Conservation (phyloP, 2,329 filamentous ascomycete genomes). For the Penicillium expansum region DNA sequence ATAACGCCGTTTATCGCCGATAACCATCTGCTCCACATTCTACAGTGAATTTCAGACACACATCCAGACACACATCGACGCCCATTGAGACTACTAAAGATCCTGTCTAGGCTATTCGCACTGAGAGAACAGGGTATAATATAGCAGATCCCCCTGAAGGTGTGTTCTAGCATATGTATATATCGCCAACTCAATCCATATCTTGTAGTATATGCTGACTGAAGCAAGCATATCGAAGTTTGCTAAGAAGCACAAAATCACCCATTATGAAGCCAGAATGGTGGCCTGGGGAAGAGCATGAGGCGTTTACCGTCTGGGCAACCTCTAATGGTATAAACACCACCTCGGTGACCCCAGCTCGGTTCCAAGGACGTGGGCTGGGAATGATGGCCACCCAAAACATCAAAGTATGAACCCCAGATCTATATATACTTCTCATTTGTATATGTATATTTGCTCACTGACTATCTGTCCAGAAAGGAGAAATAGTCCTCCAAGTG, state of each 20-base stretch:
- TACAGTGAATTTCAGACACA: conserved; percentile 6
- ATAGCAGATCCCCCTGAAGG: background rate
- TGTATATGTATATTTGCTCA: conserved; percentile 1
- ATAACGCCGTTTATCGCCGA: conserved; percentile 17
- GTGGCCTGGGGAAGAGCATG: conserved; percentile 39
- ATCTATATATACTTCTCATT: background rate
- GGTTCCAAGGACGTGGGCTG: conserved; percentile 69
- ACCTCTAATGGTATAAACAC: conserved; percentile 62
- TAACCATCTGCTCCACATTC: conserved; percentile 11
- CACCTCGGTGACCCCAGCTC: conserved; percentile 64
- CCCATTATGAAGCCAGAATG: conserved; percentile 29
- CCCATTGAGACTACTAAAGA: background rate
- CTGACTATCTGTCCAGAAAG: conserved; percentile 44
- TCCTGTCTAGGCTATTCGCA: background rate
- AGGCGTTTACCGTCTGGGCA: conserved; percentile 68
- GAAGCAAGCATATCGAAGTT: background rate
- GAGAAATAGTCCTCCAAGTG: conserved; percentile 63
- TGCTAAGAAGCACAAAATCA: background rate
- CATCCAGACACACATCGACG: background rate
- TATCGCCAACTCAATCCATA: background rate
- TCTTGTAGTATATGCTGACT: conserved; percentile 1
- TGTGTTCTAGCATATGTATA: background rate
- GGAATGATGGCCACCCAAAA: conserved; percentile 70
- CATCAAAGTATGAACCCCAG: conserved; percentile 55
- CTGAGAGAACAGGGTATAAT: too few species aligned